phyloP scores from a whole-genome alignment of 176 grass and related monocot species.

The Lolium multiflorum region DNA sequence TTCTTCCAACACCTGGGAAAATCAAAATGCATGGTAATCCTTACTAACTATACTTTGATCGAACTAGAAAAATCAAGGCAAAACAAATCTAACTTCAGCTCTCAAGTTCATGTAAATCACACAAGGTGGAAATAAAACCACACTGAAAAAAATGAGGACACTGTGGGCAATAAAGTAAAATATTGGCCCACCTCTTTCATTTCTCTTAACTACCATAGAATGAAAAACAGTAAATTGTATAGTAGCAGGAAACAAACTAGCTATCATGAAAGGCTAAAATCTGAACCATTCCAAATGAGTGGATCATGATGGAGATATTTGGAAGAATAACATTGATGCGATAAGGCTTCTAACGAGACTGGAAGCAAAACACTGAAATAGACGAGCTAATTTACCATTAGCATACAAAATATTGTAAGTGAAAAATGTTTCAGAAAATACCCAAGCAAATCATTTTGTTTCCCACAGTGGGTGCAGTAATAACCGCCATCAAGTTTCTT shows the following conservation, averaged over 20 bases:
- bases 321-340: not conserved
- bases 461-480: conserved; percentile 56
- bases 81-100: not conserved
- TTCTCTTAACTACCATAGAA: not conserved
- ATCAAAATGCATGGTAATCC: conserved; percentile 6
- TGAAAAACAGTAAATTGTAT: not conserved
- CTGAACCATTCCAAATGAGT: not conserved
- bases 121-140: not conserved
- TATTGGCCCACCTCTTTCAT: not conserved
- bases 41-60: not conserved
- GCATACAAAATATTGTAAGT: conserved; percentile 11
- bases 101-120: conserved; percentile 8
- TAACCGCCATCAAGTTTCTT: conserved; percentile 63
- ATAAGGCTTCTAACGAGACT: conserved; percentile 1
- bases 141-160: not conserved
- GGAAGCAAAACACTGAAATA: not conserved
- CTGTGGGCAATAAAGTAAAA: not conserved
- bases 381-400: not conserved
- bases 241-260: not conserved
- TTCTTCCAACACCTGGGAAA: conserved; percentile 63
- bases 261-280: not conserved
- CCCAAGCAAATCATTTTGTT: conserved; percentile 68
- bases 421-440: conserved; percentile 42
- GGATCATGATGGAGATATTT: not conserved
- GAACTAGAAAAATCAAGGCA: not conserved